Base-by-base conservation (phyloP, 208 protist species). In the Leishmania turanica region DNA sequence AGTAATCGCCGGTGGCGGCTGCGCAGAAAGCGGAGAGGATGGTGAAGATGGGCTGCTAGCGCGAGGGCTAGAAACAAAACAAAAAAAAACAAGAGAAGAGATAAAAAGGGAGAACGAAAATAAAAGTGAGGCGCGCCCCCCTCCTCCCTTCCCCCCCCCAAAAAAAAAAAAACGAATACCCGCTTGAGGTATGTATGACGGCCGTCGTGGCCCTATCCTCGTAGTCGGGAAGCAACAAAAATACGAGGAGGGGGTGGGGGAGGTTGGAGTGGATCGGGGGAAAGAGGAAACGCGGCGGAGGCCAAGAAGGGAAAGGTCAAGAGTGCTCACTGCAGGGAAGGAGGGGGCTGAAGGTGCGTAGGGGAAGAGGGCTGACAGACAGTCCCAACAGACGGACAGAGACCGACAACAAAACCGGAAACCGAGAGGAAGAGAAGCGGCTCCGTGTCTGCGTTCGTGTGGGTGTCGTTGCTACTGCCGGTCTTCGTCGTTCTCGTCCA, bases 81-180 rank as follows among this genome's bases (percentile, higher is more conserved):
- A 45, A 45, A 64, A 37, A 37, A 15, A 40, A 37, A 60, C 37
- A 45, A 45, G 42, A 7, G 24, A 62, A 24, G 56, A 8, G 0
- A 54, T n/a, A n/a, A 24, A 31, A 31, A 31, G 24, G 56, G 24
- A 19, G 62, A 68, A 40, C 27, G 13, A 40, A 40, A 68, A 68
- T 40, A 40, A 42, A 40, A 42, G 9, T 37, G 31, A 68, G 31
- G 15, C 31, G 77, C 21, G 31, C 56, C 47, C 60, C 73, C 34
- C 34, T 0, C 34, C 34, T n/a, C n/a, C n/a, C n/a, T n/a, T n/a
- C n/a, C n/a, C n/a, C n/a, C n/a, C n/a, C n/a, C n/a, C n/a, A n/a
- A 78, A 72, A 62, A 66, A 24, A 62, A 68, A 24, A 78, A 45
- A 82, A 47, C 31, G 31, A 69, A 31, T 53, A 51, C 31, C 13